Conservation (phyloP, 371 early-diverging fungal species). For the Rhizopus arrhizus region DNA sequence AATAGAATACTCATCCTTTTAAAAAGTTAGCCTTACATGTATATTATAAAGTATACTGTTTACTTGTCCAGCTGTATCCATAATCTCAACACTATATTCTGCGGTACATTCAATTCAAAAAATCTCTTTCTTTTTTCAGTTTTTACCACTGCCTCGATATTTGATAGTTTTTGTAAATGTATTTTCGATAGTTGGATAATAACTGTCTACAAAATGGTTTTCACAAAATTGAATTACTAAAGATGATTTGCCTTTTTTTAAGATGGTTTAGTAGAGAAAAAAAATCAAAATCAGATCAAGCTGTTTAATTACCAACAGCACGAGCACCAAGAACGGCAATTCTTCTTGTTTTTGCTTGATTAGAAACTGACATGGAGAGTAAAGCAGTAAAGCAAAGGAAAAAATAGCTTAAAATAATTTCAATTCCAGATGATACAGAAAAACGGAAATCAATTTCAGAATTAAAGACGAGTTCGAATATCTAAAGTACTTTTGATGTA, state of each 20-base stretch:
- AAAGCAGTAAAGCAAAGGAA: too few relatives aligned
- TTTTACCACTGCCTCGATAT: constrained; percentile 68
- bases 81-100: constrained; percentile 87
- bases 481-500: too few relatives aligned
- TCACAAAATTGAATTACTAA: constrained; percentile 93
- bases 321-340: constrained; percentile 82
- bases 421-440: too few relatives aligned
- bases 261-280: too few relatives aligned
- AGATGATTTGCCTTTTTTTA: constrained; percentile 74
- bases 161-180: constrained; percentile 87
- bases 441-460: too few relatives aligned
- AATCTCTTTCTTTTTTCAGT: neutral
- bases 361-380: constrained; percentile 19
- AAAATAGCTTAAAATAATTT: too few relatives aligned
- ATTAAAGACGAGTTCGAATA: too few relatives aligned
- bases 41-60: constrained; percentile 3
- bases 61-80: constrained; percentile 97
- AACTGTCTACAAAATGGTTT: constrained; percentile 88
- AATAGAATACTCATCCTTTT: constrained; percentile 91
- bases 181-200: constrained; percentile 82
- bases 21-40: neutral
- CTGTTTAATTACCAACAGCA: constrained; percentile 74
- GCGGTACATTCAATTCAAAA: neutral
- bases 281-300: too few relatives aligned
- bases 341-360: constrained; percentile 58